Evolutionary conservation across 108 stramenopile species (phyloP).

Genomic region (Conticribra weissflogii): DNA sequence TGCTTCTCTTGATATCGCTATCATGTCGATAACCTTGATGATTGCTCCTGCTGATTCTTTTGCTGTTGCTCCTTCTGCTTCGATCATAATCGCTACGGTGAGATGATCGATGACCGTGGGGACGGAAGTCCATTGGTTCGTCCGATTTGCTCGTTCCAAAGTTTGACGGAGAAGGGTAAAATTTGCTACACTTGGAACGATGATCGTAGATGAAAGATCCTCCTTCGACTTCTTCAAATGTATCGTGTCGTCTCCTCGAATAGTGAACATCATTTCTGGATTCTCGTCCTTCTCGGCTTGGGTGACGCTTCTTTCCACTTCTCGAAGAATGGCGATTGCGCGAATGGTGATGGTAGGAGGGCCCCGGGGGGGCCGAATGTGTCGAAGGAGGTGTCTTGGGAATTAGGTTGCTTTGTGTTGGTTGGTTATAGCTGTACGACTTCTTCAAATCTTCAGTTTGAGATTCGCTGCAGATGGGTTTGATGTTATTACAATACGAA

Average conservation of each 20-base stretch:
- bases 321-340: too few species aligned
- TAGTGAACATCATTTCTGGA: conserved; percentile 16
- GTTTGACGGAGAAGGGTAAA: conserved; percentile 1
- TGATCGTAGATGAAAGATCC: not conserved
- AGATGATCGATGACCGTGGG: not conserved
- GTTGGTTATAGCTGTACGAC: not conserved
- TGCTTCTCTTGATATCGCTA: not conserved
- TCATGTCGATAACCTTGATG: not conserved
- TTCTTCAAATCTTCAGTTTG: not conserved
- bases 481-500: conserved; percentile 4
- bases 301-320: not conserved
- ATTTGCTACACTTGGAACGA: not conserved
- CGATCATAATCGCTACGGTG: conserved; percentile 4
- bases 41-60: conserved; percentile 15
- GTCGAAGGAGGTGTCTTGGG: conserved; percentile 1
- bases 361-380: not conserved
- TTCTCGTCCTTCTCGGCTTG: not conserved
- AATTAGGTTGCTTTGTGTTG: conserved; percentile 4
- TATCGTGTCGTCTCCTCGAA: too few species aligned
- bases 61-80: conserved; percentile 4
- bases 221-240: conserved; percentile 3
- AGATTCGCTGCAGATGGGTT: not conserved
- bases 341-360: conserved; percentile 4
- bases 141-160: conserved; percentile 17
- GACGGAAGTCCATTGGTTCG: conserved; percentile 8